A percentile compares a stretch with the other conserved stretches of the same genome.
Evolutionary conservation across 2,329 filamentous ascomycete genomes (phyloP).

Genomic region (Diaporthe citriasiana): DNA sequence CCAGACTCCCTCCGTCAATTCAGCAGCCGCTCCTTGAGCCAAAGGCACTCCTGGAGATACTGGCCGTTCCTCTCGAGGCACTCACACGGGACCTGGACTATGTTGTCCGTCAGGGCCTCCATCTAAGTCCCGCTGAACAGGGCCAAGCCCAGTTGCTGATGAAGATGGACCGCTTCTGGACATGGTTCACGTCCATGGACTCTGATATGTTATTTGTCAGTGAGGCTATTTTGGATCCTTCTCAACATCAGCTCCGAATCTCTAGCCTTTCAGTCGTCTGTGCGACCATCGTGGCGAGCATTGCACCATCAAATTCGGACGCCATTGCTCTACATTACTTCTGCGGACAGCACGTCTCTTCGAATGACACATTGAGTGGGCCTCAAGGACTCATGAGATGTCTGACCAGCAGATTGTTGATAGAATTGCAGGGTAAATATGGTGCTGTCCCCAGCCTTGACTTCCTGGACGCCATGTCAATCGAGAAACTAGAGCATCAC

Average conservation of each 20-base stretch:
- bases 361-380: not conserved
- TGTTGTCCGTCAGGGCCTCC: not conserved
- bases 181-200: not conserved
- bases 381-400: constrained; percentile 5
- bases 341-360: not conserved
- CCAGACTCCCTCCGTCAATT: too few species aligned
- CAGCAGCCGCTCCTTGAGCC: not conserved
- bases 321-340: not conserved
- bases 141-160: constrained; percentile 1
- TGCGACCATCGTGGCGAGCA: not conserved
- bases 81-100: not conserved
- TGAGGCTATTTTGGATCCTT: not conserved
- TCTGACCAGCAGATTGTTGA: not conserved
- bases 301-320: not conserved
- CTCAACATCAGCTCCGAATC: not conserved
- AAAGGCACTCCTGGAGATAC: not conserved
- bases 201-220: not conserved
- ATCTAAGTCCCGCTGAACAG: not conserved
- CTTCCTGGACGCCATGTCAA: not conserved
- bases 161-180: not conserved
- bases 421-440: not conserved
- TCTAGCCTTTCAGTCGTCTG: constrained; percentile 8
- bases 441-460: not conserved
- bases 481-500: not conserved
- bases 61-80: not conserved